phyloP scores from a whole-genome alignment of 1,139 yeast genomes.

The Pichia sp. region DNA sequence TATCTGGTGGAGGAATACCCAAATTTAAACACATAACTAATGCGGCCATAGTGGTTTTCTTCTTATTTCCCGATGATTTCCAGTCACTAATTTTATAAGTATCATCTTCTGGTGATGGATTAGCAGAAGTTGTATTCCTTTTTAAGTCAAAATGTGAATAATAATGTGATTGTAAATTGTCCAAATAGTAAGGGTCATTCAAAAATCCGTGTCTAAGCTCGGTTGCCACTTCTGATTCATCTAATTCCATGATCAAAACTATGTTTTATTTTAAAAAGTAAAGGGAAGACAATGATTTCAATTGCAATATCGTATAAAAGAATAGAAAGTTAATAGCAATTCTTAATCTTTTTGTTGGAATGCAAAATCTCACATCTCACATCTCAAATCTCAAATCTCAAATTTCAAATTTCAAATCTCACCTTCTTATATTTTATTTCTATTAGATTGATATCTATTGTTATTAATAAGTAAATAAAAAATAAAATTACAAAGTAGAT shows the following conservation, averaged over 20 bases:
- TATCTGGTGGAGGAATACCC: constrained; percentile 98
- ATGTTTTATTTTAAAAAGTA: neutral
- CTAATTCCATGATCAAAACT: neutral
- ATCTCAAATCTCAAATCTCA: no score
- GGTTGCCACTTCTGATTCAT: constrained; percentile 12
- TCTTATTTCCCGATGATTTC: constrained; percentile 86
- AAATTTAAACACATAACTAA: constrained; percentile 81
- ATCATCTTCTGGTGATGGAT: constrained; percentile 57
- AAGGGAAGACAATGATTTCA: no score
- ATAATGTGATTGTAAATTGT: constrained; percentile 26
- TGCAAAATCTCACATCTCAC: no score
- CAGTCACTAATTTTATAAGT: constrained; percentile 74
- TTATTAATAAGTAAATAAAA: no score
- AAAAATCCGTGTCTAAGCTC: constrained; percentile 28
- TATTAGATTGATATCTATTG: no score
- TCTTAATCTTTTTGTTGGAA: no score
- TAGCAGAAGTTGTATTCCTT: constrained; percentile 86
- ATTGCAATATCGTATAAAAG: no score
- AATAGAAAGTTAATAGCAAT: no score
- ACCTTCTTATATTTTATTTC: no score
- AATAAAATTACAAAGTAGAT: neutral
- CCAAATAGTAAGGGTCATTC: constrained; percentile 26
- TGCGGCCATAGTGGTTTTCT: constrained; percentile 93
- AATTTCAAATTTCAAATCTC: no score
- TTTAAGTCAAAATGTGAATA: constrained; percentile 38